Conservation (phyloP, 495 filamentous ascomycete species). For the Aspergillus incahuasiensis region DNA sequence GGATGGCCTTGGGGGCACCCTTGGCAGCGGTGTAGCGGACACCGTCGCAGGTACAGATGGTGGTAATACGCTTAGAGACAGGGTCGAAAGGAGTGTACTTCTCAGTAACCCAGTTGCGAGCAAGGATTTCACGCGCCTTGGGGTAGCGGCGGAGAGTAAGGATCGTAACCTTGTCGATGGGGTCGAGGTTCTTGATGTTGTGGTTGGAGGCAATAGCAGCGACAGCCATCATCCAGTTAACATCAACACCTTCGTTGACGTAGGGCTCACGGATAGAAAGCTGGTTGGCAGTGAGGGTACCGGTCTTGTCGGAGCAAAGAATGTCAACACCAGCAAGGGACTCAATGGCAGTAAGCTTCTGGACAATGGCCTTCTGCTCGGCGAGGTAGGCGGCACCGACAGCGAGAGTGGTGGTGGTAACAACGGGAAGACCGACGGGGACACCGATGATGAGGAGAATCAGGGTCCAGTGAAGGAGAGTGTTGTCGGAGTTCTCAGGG, state of each 20-base stretch:
- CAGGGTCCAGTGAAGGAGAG: slow-evolving; percentile 60
- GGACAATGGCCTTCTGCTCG: slow-evolving; percentile 70
- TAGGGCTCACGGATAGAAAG: slow-evolving; percentile 70
- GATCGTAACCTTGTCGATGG: slow-evolving; percentile 73
- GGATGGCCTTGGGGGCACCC: slow-evolving; percentile 70
- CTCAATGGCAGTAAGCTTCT: slow-evolving; percentile 73
- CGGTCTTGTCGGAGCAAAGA: slow-evolving; percentile 73
- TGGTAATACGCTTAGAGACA: slow-evolving; percentile 73
- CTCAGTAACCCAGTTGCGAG: slow-evolving; percentile 66
- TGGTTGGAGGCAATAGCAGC: slow-evolving; percentile 71
- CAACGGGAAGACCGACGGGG: slow-evolving; percentile 70
- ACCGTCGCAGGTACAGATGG: slow-evolving; percentile 60
- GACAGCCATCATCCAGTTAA: slow-evolving; percentile 78
- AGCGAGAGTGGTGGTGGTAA: slow-evolving; percentile 69
- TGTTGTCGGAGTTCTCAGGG: slow-evolving; percentile 47
- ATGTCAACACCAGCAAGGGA: slow-evolving; percentile 73
- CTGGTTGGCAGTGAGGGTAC: slow-evolving; percentile 76
- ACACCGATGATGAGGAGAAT: slow-evolving; percentile 71
- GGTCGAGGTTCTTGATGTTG: slow-evolving; percentile 72
- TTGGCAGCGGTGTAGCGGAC: slow-evolving; percentile 66
- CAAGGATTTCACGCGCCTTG: slow-evolving; percentile 65
- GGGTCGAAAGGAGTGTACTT: slow-evolving; percentile 77
- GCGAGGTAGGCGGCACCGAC: slow-evolving; percentile 72
- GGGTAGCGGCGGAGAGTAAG: slow-evolving; percentile 70
- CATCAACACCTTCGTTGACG: slow-evolving; percentile 68